Conservation (phyloP, 768 basidiomycete genomes). For the Melanogaster broomeanus region DNA sequence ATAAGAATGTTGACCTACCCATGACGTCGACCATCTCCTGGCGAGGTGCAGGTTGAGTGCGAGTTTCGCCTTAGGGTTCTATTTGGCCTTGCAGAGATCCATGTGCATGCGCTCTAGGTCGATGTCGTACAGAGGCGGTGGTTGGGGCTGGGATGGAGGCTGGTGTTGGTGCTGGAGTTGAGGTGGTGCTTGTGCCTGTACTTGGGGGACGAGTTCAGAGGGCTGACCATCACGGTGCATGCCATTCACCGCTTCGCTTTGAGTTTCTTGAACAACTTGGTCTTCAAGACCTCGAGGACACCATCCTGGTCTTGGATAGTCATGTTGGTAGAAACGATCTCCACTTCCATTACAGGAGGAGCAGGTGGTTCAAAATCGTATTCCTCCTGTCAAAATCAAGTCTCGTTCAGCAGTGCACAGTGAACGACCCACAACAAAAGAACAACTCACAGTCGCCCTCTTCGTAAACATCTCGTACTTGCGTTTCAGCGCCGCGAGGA, state of each 20-base stretch:
- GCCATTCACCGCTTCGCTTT: constrained; percentile 46
- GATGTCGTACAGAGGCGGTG: constrained; percentile 72
- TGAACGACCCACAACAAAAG: background rate
- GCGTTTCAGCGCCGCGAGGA: constrained; percentile 85
- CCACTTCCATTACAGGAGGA: constrained; percentile 28
- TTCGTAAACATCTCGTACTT: constrained; percentile 92
- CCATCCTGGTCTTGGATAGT: constrained; percentile 44
- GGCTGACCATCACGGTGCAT: constrained; percentile 18
- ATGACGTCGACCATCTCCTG: too few species aligned
- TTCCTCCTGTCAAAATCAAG: constrained; percentile 57
- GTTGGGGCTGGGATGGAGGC: constrained; percentile 36
- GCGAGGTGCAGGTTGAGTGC: too few species aligned
- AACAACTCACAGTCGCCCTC: constrained; percentile 61
- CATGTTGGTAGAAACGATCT: constrained; percentile 38
- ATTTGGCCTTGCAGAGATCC: constrained; percentile 81
- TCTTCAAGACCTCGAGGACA: constrained; percentile 45
- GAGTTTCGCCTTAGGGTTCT: too few species aligned
- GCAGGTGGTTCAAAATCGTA: constrained; percentile 53
- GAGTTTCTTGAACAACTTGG: constrained; percentile 29
- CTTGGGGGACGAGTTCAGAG: constrained; percentile 26
- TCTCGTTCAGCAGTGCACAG: constrained; percentile 13
- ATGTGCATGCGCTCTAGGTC: constrained; percentile 91
- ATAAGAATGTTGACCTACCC: too few species aligned
- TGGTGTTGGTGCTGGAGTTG: too few species aligned
- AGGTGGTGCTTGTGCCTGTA: constrained; percentile 39